Evolutionary conservation across 1,139 yeast genomes (phyloP).

Genomic region (Pneumocystis jirovecii): DNA sequence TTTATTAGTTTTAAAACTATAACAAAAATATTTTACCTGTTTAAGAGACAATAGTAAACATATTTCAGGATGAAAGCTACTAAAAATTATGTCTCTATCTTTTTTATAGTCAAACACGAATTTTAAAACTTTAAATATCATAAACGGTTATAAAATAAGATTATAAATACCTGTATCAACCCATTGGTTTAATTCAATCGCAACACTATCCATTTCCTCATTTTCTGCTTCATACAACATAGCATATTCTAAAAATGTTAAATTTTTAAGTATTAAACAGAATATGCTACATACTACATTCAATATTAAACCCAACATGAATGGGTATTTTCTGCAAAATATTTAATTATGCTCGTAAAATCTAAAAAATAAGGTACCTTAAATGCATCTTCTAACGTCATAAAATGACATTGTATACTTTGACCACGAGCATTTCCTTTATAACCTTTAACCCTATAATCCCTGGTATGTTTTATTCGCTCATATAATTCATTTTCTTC

Average conservation of each 20-base stretch:
- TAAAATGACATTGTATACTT: constrained; percentile 82
- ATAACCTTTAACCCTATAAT: constrained; percentile 73
- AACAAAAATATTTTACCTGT: constrained; percentile 28
- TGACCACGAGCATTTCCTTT: constrained; percentile 86
- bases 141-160: constrained; percentile 22
- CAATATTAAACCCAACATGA: constrained; percentile 84
- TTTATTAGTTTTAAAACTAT: not conserved
- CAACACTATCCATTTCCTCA: constrained; percentile 78
- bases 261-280: not conserved
- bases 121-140: constrained; percentile 44
- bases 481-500: constrained; percentile 29
- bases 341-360: not conserved
- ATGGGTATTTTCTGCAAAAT: constrained; percentile 43
- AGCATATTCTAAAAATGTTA: constrained; percentile 40
- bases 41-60: constrained; percentile 74
- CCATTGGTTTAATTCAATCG: constrained; percentile 72
- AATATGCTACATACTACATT: constrained; percentile 38
- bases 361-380: constrained; percentile 18
- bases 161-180: constrained; percentile 23
- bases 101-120: constrained; percentile 63
- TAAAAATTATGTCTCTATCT: constrained; percentile 77
- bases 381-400: constrained; percentile 73
- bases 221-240: constrained; percentile 85
- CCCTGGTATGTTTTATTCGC: constrained; percentile 73
- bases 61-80: constrained; percentile 90